A percentile compares a stretch with the other conserved stretches of the same genome.
Conservation (phyloP, 352 stramenopile species). For the Thraustochytrium striatum region DNA sequence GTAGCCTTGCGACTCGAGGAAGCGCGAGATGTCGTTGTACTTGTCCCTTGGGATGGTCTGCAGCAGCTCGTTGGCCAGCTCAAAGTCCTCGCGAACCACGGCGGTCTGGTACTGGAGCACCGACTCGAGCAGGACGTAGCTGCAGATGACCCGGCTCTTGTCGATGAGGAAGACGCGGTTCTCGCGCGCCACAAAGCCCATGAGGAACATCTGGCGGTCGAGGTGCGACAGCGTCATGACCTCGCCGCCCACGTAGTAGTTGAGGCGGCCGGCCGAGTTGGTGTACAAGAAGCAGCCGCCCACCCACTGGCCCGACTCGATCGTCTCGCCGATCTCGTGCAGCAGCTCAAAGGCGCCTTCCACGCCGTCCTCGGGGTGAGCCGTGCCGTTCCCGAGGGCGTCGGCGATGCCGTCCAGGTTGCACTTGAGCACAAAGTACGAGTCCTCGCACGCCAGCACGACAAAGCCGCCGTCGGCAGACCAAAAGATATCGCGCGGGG, state of each 20-base stretch:
- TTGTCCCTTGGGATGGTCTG: conserved; percentile 83
- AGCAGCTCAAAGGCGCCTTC: conserved; percentile 95
- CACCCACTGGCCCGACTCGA: conserved; percentile 95
- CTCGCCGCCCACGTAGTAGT: conserved; percentile 99
- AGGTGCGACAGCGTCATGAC: conserved; percentile 96
- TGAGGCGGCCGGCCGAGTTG: conserved; percentile 84
- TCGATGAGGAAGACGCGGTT: conserved; percentile 97
- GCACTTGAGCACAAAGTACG: conserved; percentile 92
- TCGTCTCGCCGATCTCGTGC: conserved; percentile 92
- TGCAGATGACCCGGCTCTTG: conserved; percentile 88
- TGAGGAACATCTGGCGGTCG: conserved; percentile 83
- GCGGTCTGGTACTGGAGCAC: conserved; percentile 98
- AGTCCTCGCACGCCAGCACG: conserved; percentile 86
- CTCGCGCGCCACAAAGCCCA: conserved; percentile 97
- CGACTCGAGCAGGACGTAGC: conserved; percentile 78
- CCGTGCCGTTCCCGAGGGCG: conserved; percentile 77
- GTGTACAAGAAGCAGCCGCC: conserved; percentile 99
- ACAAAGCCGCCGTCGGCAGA: conserved; percentile 91
- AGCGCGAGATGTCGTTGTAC: conserved; percentile 81
- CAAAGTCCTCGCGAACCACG: conserved; percentile 96
- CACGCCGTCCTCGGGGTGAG: conserved; percentile 86
- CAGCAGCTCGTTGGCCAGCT: conserved; percentile 92
- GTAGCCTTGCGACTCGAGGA: conserved; percentile 97
- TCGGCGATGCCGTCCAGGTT: conserved; percentile 80
- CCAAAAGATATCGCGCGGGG: conserved; percentile 91